Evolutionary conservation across 2,329 filamentous ascomycete species (phyloP).

Genomic region (Diaporthe vaccinii): DNA sequence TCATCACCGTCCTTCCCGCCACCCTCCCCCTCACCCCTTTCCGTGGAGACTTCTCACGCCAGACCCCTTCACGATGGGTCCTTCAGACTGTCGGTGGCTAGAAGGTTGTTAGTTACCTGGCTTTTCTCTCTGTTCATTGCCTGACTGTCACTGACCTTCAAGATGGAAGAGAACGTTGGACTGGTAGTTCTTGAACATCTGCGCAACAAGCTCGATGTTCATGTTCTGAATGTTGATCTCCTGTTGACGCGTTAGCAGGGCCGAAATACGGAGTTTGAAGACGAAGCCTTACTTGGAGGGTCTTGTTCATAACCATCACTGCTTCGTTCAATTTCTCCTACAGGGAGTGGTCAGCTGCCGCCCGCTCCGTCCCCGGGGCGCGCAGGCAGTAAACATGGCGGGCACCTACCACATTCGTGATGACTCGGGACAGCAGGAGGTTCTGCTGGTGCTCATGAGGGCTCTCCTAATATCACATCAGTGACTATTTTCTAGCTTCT

Average conservation of each 20-base stretch:
- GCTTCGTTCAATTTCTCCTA: constrained; percentile 99
- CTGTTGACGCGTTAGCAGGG: constrained; percentile 58
- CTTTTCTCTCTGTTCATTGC: no score
- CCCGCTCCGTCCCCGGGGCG: no score
- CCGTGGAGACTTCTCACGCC: no score
- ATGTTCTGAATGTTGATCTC: constrained; percentile 99
- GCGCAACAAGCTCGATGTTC: constrained; percentile 97
- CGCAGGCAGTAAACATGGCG: not conserved
- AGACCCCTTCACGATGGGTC: constrained; percentile 72
- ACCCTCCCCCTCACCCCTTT: no score
- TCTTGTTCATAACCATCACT: constrained; percentile 92
- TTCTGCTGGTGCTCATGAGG: constrained; percentile 98
- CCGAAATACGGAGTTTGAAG: not conserved
- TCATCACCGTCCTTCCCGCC: not conserved
- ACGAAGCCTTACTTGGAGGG: constrained; percentile 75
- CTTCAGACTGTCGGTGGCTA: constrained; percentile 87
- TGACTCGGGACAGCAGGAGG: constrained; percentile 91
- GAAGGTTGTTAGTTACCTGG: constrained; percentile 1
- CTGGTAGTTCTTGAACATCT: constrained; percentile 99
- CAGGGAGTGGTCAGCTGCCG: constrained; percentile 37
- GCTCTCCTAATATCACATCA: constrained; percentile 74
- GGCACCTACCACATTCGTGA: constrained; percentile 90
- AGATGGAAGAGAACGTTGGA: constrained; percentile 97
- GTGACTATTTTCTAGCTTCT: not conserved
- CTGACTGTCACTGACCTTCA: constrained; percentile 74